Evolutionary conservation across 2,329 filamentous ascomycete species (phyloP).

Genomic region (Pseudogymnoascus sp.): DNA sequence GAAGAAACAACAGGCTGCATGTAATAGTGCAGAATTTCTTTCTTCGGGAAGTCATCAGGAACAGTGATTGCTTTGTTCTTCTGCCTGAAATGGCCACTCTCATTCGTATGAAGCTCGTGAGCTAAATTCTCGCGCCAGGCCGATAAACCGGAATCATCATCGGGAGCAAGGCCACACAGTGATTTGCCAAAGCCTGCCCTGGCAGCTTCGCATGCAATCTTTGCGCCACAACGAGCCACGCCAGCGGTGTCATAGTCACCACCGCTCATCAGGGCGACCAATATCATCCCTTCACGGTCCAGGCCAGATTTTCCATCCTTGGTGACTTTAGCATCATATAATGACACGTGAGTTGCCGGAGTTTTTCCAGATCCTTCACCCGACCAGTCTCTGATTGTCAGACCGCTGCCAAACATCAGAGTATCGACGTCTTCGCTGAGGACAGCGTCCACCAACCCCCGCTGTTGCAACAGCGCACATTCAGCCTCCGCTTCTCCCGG

Average conservation of each 20-base stretch:
- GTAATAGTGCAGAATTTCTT: constrained; percentile 76
- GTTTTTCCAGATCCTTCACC: constrained; percentile 58
- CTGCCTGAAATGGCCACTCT: constrained; percentile 68
- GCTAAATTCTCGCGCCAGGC: constrained; percentile 65
- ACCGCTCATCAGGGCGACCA: constrained; percentile 90
- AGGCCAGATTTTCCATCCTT: constrained; percentile 47
- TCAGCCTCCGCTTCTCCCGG: constrained; percentile 95
- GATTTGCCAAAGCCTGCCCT: constrained; percentile 76
- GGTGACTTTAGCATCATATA: constrained; percentile 61
- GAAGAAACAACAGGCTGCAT: constrained; percentile 77
- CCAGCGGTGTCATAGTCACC: constrained; percentile 90
- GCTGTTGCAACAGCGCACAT: constrained; percentile 75
- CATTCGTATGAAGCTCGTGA: constrained; percentile 74
- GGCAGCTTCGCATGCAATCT: constrained; percentile 82
- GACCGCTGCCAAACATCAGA: constrained; percentile 86
- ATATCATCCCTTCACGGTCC: constrained; percentile 80
- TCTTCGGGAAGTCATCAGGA: constrained; percentile 72
- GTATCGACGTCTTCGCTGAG: constrained; percentile 96
- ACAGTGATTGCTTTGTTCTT: constrained; percentile 68
- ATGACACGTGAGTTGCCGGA: constrained; percentile 73
- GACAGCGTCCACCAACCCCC: constrained; percentile 83
- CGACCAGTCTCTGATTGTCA: constrained; percentile 76
- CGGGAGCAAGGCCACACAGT: constrained; percentile 56
- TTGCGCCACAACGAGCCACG: constrained; percentile 78
- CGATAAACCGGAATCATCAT: constrained; percentile 50